A percentile compares a stretch with the other conserved stretches of the same genome.
phyloP scores from a whole-genome alignment of 2,329 filamentous ascomycete species.

The Aspergillus fischeri region DNA sequence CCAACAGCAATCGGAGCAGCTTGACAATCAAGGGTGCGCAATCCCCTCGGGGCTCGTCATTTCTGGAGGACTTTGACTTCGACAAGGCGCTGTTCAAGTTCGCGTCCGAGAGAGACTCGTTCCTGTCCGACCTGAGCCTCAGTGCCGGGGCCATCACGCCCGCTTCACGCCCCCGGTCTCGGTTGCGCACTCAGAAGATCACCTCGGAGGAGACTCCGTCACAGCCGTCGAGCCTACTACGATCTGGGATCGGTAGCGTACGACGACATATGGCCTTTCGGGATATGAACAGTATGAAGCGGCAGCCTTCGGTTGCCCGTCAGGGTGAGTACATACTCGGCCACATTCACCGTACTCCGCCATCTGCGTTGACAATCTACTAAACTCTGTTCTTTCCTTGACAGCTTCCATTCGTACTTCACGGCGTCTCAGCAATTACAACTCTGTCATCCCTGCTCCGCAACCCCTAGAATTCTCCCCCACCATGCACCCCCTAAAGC shows the following conservation, averaged over 20 bases:
- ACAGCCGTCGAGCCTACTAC: constrained; percentile 43
- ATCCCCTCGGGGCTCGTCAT: constrained; percentile 32
- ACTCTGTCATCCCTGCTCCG: constrained; percentile 91
- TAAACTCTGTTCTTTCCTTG: constrained; percentile 4
- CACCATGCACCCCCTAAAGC: constrained; percentile 91
- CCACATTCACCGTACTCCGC: neutral
- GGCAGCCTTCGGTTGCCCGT: constrained; percentile 72
- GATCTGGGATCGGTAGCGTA: constrained; percentile 73
- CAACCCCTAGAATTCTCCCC: constrained; percentile 86
- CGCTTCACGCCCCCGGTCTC: constrained; percentile 63
- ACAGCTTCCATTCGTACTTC: constrained; percentile 71
- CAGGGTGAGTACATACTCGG: constrained; percentile 55
- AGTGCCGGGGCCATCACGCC: constrained; percentile 76
- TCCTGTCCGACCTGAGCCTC: constrained; percentile 87
- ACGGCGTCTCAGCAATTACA: constrained; percentile 91
- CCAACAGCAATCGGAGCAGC: constrained; percentile 62
- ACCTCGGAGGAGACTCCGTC: constrained; percentile 63
- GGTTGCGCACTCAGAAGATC: constrained; percentile 77
- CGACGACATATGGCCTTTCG: constrained; percentile 86
- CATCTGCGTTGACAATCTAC: neutral
- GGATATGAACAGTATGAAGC: constrained; percentile 92
- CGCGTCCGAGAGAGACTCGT: constrained; percentile 88
- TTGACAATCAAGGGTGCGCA: constrained; percentile 52
- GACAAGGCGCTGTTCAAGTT: constrained; percentile 92
- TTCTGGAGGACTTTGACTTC: constrained; percentile 76